phyloP scores from a whole-genome alignment of 2,329 filamentous ascomycete species.

The Phyllosticta capitalensis region DNA sequence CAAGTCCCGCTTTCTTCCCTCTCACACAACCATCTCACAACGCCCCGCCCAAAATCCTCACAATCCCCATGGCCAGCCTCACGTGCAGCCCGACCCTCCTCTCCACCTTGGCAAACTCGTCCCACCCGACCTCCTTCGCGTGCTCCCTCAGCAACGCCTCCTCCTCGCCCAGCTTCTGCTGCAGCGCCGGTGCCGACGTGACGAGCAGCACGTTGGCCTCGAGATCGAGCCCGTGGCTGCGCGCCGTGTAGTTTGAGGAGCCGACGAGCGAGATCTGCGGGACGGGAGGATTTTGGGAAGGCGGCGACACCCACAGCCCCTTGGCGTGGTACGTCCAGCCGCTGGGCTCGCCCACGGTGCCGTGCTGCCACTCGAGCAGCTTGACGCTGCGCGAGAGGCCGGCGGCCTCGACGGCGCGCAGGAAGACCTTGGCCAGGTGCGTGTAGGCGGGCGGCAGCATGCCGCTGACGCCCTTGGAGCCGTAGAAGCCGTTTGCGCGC shows the following conservation, averaged over 20 bases:
- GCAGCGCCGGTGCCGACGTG: conserved; percentile 64
- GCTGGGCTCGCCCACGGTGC: conserved; percentile 66
- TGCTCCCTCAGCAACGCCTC: conserved; percentile 70
- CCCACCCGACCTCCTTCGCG: conserved; percentile 56
- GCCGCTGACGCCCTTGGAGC: conserved; percentile 76
- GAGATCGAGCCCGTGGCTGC: conserved; percentile 84
- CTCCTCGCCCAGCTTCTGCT: conserved; percentile 66
- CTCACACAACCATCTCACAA: conserved; percentile 49
- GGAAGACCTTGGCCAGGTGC: conserved; percentile 71
- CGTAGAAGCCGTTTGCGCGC: conserved; percentile 91
- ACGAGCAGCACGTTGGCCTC: conserved; percentile 83
- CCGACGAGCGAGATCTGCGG: conserved; percentile 78
- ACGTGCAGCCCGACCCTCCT: conserved; percentile 79
- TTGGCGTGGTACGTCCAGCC: conserved; percentile 99
- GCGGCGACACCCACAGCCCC: conserved; percentile 77
- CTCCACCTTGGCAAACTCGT: conserved; percentile 74
- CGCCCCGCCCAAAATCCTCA: conserved; percentile 76
- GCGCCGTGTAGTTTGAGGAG: conserved; percentile 90
- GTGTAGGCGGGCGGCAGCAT: conserved; percentile 90
- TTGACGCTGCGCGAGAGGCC: conserved; percentile 51
- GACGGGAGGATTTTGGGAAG: conserved; percentile 39
- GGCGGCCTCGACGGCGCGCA: conserved; percentile 50
- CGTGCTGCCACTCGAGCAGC: conserved; percentile 80
- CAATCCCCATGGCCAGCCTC: conserved; percentile 86
- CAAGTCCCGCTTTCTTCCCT: no score